phyloP scores from a whole-genome alignment of 2,329 filamentous ascomycete species.

The Dothidotthia symphoricarpi region DNA sequence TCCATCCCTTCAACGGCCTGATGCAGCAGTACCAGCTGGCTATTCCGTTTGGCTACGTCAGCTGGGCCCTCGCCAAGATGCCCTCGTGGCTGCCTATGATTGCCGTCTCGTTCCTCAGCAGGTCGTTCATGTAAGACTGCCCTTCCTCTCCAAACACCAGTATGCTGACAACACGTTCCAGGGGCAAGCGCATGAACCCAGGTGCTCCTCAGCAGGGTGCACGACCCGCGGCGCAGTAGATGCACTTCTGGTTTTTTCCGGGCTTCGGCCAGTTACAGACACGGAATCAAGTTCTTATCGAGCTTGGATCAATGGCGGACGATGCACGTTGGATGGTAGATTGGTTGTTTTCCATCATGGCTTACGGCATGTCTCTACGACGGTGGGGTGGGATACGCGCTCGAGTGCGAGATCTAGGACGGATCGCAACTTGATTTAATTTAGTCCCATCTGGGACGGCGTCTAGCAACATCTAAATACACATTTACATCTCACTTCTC shows the following conservation, averaged over 20 bases:
- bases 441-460: conserved; percentile 2
- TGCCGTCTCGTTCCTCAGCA: conserved; percentile 68
- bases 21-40: conserved; percentile 62
- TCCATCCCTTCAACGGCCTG: conserved; percentile 73
- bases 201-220: conserved; percentile 10
- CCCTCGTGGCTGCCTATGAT: conserved; percentile 78
- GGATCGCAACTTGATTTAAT: conserved; percentile 1
- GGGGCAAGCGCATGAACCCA: conserved; percentile 28
- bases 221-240: conserved; percentile 14
- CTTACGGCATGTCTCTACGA: conserved; percentile 2
- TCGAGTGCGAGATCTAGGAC: background rate
- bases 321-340: conserved; percentile 13
- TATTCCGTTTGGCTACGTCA: conserved; percentile 64
- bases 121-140: conserved; percentile 68
- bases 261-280: background rate
- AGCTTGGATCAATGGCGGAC: conserved; percentile 1
- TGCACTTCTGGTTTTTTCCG: background rate
- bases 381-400: background rate
- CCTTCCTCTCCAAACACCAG: too few species aligned
- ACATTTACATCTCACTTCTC: background rate
- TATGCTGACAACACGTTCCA: conserved; percentile 14
- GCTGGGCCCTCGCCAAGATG: conserved; percentile 62
- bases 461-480: conserved; percentile 1
- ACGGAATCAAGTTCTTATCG: background rate
- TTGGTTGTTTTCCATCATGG: conserved; percentile 5